Evolutionary conservation across 1,284 basidiomycete species (phyloP).

Genomic region (Naganishia albida): DNA sequence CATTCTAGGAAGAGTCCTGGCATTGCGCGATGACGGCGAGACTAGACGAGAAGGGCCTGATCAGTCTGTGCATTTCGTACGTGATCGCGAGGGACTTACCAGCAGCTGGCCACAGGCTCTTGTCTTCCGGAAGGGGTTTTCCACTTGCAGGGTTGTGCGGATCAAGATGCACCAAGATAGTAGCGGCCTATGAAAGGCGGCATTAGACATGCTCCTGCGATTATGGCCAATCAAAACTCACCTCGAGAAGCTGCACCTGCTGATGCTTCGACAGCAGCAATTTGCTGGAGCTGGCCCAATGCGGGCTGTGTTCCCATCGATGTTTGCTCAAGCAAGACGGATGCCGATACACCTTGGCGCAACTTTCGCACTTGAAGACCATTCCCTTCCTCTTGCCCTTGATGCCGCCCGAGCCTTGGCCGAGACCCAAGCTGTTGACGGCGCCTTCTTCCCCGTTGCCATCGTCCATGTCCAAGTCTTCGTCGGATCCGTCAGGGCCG

Average conservation of each 20-base stretch:
- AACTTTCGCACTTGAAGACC: slow-evolving; percentile 89
- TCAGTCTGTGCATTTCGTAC: background rate
- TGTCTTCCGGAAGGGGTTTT: slow-evolving; percentile 85
- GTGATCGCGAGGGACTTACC: slow-evolving; percentile 12
- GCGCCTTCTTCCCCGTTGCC: slow-evolving; percentile 46
- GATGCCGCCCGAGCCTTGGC: slow-evolving; percentile 52
- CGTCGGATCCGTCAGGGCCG: slow-evolving; percentile 42
- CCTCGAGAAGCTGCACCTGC: slow-evolving; percentile 94
- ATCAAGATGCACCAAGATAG: slow-evolving; percentile 83
- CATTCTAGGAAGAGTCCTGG: slow-evolving; percentile 20
- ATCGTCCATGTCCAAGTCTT: slow-evolving; percentile 42
- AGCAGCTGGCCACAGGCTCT: slow-evolving; percentile 66
- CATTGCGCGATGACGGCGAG: slow-evolving; percentile 20
- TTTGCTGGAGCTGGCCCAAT: slow-evolving; percentile 95
- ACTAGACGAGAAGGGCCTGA: slow-evolving; percentile 6
- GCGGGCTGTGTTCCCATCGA: slow-evolving; percentile 94
- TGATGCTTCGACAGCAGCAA: slow-evolving; percentile 95
- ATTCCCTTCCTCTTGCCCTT: slow-evolving; percentile 68
- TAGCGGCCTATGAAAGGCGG: slow-evolving; percentile 67
- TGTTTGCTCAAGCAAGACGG: slow-evolving; percentile 94
- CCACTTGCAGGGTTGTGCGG: slow-evolving; percentile 60
- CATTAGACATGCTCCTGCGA: background rate
- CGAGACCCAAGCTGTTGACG: slow-evolving; percentile 42
- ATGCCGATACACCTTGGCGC: slow-evolving; percentile 90
- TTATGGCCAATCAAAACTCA: slow-evolving; percentile 47